A percentile compares a stretch with the other conserved stretches of the same genome.
These are phyloP conservation scores for Rhodotorula sp. DNA, from an alignment of 1,284 basidiomycete genomes.

Conservation along the genomic window DNA sequence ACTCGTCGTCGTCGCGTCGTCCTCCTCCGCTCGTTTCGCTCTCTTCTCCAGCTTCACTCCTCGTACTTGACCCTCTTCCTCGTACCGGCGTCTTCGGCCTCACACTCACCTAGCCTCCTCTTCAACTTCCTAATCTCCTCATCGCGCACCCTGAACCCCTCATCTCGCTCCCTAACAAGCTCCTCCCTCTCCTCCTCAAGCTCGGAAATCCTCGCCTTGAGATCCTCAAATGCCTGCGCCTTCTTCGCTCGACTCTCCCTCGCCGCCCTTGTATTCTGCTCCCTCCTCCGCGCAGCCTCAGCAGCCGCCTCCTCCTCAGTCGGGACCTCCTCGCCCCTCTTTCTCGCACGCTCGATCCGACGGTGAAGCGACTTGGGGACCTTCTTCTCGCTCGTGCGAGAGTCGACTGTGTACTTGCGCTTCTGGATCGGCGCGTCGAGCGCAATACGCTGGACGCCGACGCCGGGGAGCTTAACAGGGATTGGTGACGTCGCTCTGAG, in stretches of 20 bases:
- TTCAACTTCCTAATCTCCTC: neutral
- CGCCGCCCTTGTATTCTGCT: conserved; percentile 21
- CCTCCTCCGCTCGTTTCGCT: neutral
- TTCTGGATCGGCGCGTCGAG: conserved; percentile 20
- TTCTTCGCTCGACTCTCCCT: conserved; percentile 18
- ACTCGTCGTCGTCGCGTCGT: neutral
- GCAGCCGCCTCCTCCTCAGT: neutral
- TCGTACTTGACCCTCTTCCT: neutral
- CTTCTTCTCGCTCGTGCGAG: conserved; percentile 19
- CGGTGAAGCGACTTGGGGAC: neutral
- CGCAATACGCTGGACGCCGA: conserved; percentile 3
- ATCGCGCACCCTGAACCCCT: neutral
- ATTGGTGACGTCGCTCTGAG: neutral
- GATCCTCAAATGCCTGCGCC: neutral
- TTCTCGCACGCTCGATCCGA: neutral
- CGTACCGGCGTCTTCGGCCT: neutral
- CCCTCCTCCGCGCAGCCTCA: conserved; percentile 4
- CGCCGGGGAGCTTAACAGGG: neutral
- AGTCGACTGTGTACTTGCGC: conserved; percentile 6
- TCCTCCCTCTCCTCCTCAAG: no score
- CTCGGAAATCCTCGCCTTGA: neutral
- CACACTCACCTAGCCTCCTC: neutral
- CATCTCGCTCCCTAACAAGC: neutral
- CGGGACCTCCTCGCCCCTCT: conserved; percentile 2
- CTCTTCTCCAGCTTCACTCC: neutral